These are phyloP conservation scores for Moricandia moricandioides DNA, from an alignment of 345 rosid genomes.

Conservation along the genomic window DNA sequence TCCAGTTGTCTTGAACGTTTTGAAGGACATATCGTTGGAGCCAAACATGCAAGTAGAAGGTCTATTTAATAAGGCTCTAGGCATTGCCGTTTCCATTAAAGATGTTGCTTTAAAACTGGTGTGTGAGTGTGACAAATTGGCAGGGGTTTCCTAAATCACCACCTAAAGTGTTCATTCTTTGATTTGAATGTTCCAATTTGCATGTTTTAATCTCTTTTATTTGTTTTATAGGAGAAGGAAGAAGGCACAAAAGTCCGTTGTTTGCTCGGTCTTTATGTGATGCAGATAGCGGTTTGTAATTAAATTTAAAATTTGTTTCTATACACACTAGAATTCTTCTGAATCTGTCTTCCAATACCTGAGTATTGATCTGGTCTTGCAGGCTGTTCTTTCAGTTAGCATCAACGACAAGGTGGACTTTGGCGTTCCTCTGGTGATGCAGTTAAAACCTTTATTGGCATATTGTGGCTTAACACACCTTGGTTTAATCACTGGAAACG, in stretches of 20 bases:
- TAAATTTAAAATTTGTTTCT: conserved; percentile 22
- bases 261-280: conserved; percentile 68
- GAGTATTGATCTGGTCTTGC: conserved; percentile 36
- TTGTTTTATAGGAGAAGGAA: conserved; percentile 51
- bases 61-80: conserved; percentile 59
- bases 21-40: conserved; percentile 49
- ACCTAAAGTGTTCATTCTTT: conserved; percentile 9
- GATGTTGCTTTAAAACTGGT: conserved; percentile 62
- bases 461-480: conserved; percentile 59
- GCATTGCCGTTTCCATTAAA: conserved; percentile 57
- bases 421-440: conserved; percentile 44
- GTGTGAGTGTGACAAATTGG: conserved; percentile 29
- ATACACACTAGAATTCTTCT: background rate
- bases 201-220: conserved; percentile 12
- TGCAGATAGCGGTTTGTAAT: conserved; percentile 68
- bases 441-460: conserved; percentile 48
- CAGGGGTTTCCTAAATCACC: conserved; percentile 15
- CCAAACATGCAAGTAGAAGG: conserved; percentile 38
- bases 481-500: conserved; percentile 67
- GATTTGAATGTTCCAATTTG: conserved; percentile 12
- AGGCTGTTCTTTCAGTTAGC: conserved; percentile 68
- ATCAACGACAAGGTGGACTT: conserved; percentile 37
- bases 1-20: conserved; percentile 57
- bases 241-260: conserved; percentile 53
- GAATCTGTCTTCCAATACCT: conserved; percentile 13